These are phyloP conservation scores for Acaromyces ingoldii DNA, from an alignment of 1,284 basidiomycete species.

Conservation along the genomic window DNA sequence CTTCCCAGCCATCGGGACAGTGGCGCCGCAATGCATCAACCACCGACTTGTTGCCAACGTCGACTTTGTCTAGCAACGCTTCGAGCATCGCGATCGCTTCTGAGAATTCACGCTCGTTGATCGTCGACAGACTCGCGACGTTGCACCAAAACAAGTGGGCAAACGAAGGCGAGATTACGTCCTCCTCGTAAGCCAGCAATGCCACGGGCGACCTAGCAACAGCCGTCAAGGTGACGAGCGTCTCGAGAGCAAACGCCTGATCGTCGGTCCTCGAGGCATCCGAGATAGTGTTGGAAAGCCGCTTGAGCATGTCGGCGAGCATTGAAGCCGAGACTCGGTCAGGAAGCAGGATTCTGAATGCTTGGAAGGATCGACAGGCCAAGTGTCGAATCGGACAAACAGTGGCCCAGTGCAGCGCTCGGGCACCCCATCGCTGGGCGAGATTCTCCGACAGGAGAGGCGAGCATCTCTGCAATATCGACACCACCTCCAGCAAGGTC, in stretches of 20 bases:
- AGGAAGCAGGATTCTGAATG: slow-evolving; percentile 79
- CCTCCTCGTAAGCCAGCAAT: too few relatives aligned
- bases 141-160: slow-evolving; percentile 86
- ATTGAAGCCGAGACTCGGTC: slow-evolving; percentile 67
- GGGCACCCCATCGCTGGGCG: slow-evolving; percentile 70
- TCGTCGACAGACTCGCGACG: slow-evolving; percentile 74
- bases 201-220: slow-evolving; percentile 63
- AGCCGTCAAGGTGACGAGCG: slow-evolving; percentile 70
- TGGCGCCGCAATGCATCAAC: slow-evolving; percentile 64
- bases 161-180: slow-evolving; percentile 59
- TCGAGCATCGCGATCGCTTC: slow-evolving; percentile 68
- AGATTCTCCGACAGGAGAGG: slow-evolving; percentile 60
- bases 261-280: slow-evolving; percentile 63
- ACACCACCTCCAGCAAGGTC: slow-evolving; percentile 66
- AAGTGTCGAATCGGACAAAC: slow-evolving; percentile 77
- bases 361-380: slow-evolving; percentile 82
- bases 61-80: slow-evolving; percentile 66
- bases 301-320: slow-evolving; percentile 73
- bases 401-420: slow-evolving; percentile 79
- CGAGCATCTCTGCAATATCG: slow-evolving; percentile 57
- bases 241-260: slow-evolving; percentile 76
- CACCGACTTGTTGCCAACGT: slow-evolving; percentile 66
- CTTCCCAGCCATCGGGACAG: slow-evolving; percentile 69
- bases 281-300: slow-evolving; percentile 78
- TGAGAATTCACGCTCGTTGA: slow-evolving; percentile 73